Evolutionary conservation across 2,329 filamentous ascomycete genomes (phyloP).

Genomic region (Drechslera avenae): DNA sequence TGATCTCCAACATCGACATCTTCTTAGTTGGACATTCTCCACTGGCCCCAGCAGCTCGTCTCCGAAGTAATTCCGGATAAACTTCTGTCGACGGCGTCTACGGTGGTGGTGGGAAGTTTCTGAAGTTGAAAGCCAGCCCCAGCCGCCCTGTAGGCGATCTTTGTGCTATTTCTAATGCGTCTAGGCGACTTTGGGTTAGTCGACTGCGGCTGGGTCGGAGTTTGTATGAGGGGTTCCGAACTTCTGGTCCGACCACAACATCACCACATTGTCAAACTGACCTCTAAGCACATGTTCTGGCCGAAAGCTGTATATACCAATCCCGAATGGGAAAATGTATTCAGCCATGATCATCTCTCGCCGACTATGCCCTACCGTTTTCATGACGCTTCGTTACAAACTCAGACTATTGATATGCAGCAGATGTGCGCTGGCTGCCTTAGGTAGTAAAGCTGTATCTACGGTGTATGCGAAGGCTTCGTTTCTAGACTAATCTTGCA

Average conservation of each 20-base stretch:
- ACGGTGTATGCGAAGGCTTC: background rate
- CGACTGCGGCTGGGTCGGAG: slow-evolving; percentile 28
- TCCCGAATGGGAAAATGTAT: slow-evolving; percentile 2
- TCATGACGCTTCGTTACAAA: slow-evolving; percentile 12
- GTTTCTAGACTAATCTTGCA: background rate
- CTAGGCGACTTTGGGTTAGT: slow-evolving; percentile 17
- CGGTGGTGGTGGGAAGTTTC: background rate
- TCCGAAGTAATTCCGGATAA: background rate
- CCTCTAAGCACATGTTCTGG: slow-evolving; percentile 15
- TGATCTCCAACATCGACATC: slow-evolving; percentile 5
- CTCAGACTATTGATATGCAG: slow-evolving; percentile 16
- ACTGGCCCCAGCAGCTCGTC: slow-evolving; percentile 16
- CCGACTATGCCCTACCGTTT: background rate
- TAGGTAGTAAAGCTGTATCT: slow-evolving; percentile 1
- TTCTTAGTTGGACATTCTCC: slow-evolving; percentile 10
- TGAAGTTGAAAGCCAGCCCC: slow-evolving; percentile 25
- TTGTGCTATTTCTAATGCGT: slow-evolving; percentile 17
- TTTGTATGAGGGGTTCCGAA: slow-evolving; percentile 35
- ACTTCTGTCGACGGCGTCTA: slow-evolving; percentile 6
- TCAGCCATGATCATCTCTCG: background rate
- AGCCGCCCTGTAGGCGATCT: slow-evolving; percentile 2
- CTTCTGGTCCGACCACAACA: slow-evolving; percentile 23
- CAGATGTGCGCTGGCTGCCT: slow-evolving; percentile 8
- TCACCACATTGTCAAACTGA: slow-evolving; percentile 13
- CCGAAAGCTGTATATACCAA: background rate